Percentiles rank a stretch among this genome's conserved stretches.
phyloP scores from a whole-genome alignment of 495 filamentous ascomycete species.

The Bacidia rubella region DNA sequence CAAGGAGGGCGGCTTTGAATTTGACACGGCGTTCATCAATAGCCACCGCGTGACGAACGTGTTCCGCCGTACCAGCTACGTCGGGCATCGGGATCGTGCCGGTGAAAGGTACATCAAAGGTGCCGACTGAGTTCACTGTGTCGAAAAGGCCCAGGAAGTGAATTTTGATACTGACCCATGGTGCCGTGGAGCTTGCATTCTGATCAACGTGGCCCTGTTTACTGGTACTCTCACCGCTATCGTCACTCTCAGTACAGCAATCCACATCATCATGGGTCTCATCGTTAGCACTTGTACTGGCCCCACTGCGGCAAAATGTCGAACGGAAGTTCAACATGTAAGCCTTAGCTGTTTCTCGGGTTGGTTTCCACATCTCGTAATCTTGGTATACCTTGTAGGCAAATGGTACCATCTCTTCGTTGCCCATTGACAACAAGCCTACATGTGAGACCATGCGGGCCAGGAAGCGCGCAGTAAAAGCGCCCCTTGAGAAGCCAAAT shows the following conservation, averaged over 20 bases:
- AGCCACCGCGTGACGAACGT: constrained; percentile 31
- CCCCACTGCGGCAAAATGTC: too few species aligned
- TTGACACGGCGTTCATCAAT: constrained; percentile 35
- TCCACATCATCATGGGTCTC: too few species aligned
- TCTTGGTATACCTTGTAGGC: constrained; percentile 20
- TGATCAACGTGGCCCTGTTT: too few species aligned
- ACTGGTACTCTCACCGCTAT: too few species aligned
- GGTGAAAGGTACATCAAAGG: constrained; percentile 22
- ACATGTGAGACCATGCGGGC: constrained; percentile 32
- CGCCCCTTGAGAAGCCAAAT: constrained; percentile 37
- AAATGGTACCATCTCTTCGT: constrained; percentile 32
- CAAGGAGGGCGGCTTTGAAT: constrained; percentile 24
- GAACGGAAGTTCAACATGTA: constrained; percentile 29
- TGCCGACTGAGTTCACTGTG: constrained; percentile 29
- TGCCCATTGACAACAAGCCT: constrained; percentile 33
- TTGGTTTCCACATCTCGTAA: constrained; percentile 12
- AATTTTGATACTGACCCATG: neutral
- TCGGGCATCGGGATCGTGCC: neutral
- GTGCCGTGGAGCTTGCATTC: constrained; percentile 27
- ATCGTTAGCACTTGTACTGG: too few species aligned
- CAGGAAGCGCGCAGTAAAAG: constrained; percentile 36
- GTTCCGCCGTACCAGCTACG: constrained; percentile 17
- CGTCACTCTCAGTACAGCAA: too few species aligned
- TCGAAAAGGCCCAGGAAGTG: constrained; percentile 35
- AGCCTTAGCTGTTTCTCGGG: neutral